Evolutionary conservation across 768 basidiomycete species (phyloP), one percentile per base, ranked within the genome.

Genomic region (Leccinum disarticulatum): DNA sequence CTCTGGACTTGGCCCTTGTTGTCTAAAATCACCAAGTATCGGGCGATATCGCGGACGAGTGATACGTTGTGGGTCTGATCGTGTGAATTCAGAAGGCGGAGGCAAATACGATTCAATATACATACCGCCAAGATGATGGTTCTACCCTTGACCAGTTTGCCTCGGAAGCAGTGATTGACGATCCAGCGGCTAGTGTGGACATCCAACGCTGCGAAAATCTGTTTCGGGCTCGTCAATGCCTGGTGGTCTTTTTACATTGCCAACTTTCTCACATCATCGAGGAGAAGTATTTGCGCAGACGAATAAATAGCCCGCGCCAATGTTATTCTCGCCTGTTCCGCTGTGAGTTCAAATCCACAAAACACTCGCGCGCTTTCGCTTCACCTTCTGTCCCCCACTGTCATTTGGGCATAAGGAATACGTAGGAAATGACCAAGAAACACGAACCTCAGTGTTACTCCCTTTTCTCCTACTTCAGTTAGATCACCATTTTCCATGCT

Each of bases 381-480:
- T 59, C 35, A 62, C 61, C 61, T 62, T 62, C 47, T 62, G 61
- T 7, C 61, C 61, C 27, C 61, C 61, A 52, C 61, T 59, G 8
- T 43, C 25, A 22, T 15, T 17, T 25, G 3, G 22, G 3, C 31
- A 41, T 31, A 11, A n/a, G 38, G 17, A 50, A 17, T 22, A 27
- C 14, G 33, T 5, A 51, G 22, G 30, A 51, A 27, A 35, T 5
- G 35, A 28, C 28, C 27, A 11, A 14, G 35, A 55, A 28, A 38
- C 48, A 57, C 64, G 13, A 33, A 76, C 76, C 77, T 78, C 22
- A 85, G 62, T 1, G 84, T 88, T 10, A 86, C 66, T 1, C 87
- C 87, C 66, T 85, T 87, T 67, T 88, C 87, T 6, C 88, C 87
- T 14, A 89, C 83, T 71, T 90, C 87, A 1, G 87, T 87, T 41